Base-by-base conservation (phyloP, 2,329 filamentous ascomycete species). In the Endocalyx cinctus region DNA sequence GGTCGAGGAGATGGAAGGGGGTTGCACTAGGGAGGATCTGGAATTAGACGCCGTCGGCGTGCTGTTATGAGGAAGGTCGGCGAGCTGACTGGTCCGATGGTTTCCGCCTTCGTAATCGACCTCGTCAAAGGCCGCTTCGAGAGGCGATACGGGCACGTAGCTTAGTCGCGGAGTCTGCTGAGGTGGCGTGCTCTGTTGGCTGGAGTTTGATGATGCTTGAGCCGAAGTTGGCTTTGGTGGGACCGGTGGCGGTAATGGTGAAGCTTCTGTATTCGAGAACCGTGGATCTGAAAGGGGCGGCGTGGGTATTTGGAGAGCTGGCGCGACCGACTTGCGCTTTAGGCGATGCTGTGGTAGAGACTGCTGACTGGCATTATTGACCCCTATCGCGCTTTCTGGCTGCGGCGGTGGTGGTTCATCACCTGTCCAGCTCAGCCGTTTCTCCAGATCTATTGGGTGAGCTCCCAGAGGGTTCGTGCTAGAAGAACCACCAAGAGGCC, bases 371-470 rank as follows among this genome's bases (percentile, higher is more conserved):
- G n/a, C n/a, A n/a, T n/a, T n/a, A n/a, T n/a, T n/a, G n/a, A n/a
- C n/a, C n/a, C n/a, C n/a, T n/a, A n/a, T n/a, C n/a, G 8, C 20
- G 20, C 20, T 23, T n/a, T 8, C 8, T 8, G 20, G 20, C 8
- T 8, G 20, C 5, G 37, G 37, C 1, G 33, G 31, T 10, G 37
- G 37, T 10, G 40, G 35, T 3, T 39, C 36, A 8, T 38, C 29
- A 6, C 26, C 17, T 12, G 11, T 6, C 16, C 23, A 18, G 27
- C 40, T 43, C 6, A 39, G 30, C 5, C 48, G 35, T 36, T 41
- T 44, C 31, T 45, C 46, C n/a, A 46, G n/a, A 27, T 46, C 41
- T 16, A 49, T 35, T 2, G 52, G 53, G 33, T 55, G 45, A 14
- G 46, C 45, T 16, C 39, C 43, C 2, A 55, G 37, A 2, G 52